phyloP scores from a whole-genome alignment of 179 eudicot species.

The Nepenthes alata region DNA sequence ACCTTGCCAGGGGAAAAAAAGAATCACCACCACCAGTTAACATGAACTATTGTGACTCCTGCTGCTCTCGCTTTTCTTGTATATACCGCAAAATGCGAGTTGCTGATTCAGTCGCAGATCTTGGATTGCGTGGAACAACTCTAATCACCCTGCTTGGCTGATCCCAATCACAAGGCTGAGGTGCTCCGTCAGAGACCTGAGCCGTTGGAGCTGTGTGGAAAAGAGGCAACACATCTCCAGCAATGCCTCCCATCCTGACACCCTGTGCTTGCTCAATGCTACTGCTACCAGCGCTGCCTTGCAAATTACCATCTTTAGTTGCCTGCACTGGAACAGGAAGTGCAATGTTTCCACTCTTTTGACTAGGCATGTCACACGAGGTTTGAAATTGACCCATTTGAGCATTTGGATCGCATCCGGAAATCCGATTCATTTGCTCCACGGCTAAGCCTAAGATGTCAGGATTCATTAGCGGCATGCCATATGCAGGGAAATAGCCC shows the following conservation, averaged over 20 bases:
- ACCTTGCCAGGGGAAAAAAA: too few species aligned
- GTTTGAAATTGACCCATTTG: conserved; percentile 30
- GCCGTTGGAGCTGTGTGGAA: conserved; percentile 38
- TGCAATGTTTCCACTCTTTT: conserved; percentile 14
- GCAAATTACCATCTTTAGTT: conserved; percentile 35
- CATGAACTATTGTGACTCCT: conserved; percentile 23
- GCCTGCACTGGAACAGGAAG: conserved; percentile 15
- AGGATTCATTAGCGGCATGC: conserved; percentile 46
- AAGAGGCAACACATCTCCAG: conserved; percentile 33
- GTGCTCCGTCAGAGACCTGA: conserved; percentile 14
- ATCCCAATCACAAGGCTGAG: conserved; percentile 16
- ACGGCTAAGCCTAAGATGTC: conserved; percentile 34
- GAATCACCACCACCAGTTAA: too few species aligned
- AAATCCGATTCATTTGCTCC: conserved; percentile 31
- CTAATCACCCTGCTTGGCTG: conserved; percentile 47
- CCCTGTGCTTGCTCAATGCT: conserved; percentile 26
- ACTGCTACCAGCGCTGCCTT: conserved; percentile 53
- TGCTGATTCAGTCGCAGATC: conserved; percentile 64
- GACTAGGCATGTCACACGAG: conserved; percentile 25
- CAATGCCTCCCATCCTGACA: conserved; percentile 1
- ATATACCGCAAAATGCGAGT: conserved; percentile 79
- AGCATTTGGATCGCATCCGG: conserved; percentile 20
- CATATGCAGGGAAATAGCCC: conserved; percentile 61
- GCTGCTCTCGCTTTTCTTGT: conserved; percentile 66
- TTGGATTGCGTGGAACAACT: conserved; percentile 76